Evolutionary conservation across 257 asterid genomes (phyloP), one percentile per base, ranked within the genome.

Genomic region (Scutellaria galericulata): DNA sequence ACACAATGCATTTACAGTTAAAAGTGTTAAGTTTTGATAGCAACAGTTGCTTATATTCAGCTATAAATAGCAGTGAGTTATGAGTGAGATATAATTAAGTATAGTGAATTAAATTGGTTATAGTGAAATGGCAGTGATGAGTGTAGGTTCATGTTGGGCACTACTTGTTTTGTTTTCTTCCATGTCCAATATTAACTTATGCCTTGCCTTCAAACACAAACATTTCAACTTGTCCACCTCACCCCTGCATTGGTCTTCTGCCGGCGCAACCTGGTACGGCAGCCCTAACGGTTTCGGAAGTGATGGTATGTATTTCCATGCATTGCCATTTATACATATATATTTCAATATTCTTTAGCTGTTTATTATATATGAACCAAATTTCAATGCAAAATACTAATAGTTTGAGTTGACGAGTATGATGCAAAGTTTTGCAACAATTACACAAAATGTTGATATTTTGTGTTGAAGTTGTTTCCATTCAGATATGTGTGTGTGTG

Each of bases 251-350:
- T 88, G 95, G 95, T 64, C 75, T 0, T 3, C 88, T 5, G 96
- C 91, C 45, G 87, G 84, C 0, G 96, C 96, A 2, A 90, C 96
- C 0, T 88, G 95, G 95, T 90, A 88, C 11, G 95, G 96, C 77
- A 81, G 86, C 79, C 80, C 93, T 3, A 24, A 86, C 9, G 96
- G 96, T 1, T 88, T 88, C 66, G 96, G 96, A 63, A 88, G 91
- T 54, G 91, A 80, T 27, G 95, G 96, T 90, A 80, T 5, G 77
- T 27, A 60, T 63, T 10, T 41, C 35, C 57, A 11, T 45, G 5
- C 2, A n/a, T n/a, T n/a, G n/a, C n/a, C n/a, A n/a, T 18, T 18
- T 18, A 18, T 18, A 0, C 18, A 5, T 62, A 24, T 24, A 24
- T 0, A 24, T 24, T 24, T 2, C 27, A 1, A 24, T 24, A 24